Conservation (phyloP, 2,329 filamentous ascomycete genomes). For the Magnaporthiopsis rhizophila region DNA sequence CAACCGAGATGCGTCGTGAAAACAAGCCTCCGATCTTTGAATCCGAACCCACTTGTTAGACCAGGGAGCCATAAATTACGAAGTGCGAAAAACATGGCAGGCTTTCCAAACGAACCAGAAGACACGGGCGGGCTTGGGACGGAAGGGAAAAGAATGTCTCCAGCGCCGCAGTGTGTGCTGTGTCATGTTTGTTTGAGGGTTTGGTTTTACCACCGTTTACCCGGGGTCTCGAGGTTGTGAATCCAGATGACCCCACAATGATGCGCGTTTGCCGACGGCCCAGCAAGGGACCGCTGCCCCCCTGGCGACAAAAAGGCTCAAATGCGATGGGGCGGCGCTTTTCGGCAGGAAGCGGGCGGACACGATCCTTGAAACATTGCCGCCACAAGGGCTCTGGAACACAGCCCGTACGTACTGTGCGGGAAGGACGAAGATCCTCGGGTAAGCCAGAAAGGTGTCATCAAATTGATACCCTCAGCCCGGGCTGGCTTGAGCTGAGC, state of each 20-base stretch:
- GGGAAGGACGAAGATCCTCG: background rate
- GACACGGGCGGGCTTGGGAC: background rate
- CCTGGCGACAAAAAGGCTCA: background rate
- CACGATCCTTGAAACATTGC: background rate
- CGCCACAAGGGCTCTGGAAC: background rate
- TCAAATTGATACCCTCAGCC: too few species aligned
- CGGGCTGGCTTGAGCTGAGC: too few species aligned
- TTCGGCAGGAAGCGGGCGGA: background rate
- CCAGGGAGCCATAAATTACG: background rate
- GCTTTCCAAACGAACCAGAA: background rate
- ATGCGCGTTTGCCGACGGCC: background rate
- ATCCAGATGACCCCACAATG: background rate
- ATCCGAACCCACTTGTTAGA: background rate
- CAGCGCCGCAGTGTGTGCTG: conserved; percentile 7
- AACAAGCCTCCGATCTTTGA: background rate
- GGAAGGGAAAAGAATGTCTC: background rate
- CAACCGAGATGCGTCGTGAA: background rate
- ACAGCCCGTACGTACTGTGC: background rate
- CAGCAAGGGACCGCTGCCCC: background rate
- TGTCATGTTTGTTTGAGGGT: conserved; percentile 21
- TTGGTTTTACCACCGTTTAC: background rate
- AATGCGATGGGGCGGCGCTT: background rate
- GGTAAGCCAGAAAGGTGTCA: too few species aligned
- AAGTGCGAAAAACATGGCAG: background rate
- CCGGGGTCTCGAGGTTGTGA: too few species aligned